These are phyloP conservation scores for Phytophthora kernoviae DNA, from an alignment of 352 stramenopile genomes.

Conservation along the genomic window DNA sequence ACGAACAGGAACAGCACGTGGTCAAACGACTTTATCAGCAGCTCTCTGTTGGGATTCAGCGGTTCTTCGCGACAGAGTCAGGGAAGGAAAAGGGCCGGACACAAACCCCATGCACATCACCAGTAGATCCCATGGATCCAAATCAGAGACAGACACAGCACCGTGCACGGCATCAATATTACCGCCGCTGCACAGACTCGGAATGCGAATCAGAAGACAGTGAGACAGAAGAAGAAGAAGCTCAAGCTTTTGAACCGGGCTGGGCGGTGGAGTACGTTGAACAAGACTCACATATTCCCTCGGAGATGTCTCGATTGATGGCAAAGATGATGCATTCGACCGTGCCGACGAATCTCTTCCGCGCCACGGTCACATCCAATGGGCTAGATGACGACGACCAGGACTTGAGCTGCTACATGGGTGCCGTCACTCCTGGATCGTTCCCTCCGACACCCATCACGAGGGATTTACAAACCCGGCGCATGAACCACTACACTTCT, in stretches of 20 bases:
- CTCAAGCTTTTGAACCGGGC: constrained; percentile 54
- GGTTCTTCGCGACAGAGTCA: constrained; percentile 42
- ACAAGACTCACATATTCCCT: constrained; percentile 62
- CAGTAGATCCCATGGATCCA: constrained; percentile 40
- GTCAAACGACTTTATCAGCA: constrained; percentile 57
- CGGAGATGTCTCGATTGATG: constrained; percentile 71
- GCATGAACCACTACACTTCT: constrained; percentile 77
- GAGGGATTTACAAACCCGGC: constrained; percentile 69
- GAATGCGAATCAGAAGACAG: constrained; percentile 18
- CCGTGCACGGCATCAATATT: constrained; percentile 14
- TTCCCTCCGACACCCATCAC: constrained; percentile 84
- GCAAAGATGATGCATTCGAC: constrained; percentile 82
- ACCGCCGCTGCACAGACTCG: constrained; percentile 10
- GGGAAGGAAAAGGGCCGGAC: constrained; percentile 35
- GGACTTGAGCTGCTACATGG: constrained; percentile 45
- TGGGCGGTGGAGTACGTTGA: constrained; percentile 87
- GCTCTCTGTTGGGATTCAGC: constrained; percentile 50
- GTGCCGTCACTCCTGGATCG: constrained; percentile 70
- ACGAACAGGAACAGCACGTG: constrained; percentile 40
- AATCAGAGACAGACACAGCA: constrained; percentile 29
- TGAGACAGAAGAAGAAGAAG: constrained; percentile 12
- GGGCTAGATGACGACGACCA: constrained; percentile 19
- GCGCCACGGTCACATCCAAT: constrained; percentile 58
- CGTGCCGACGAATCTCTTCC: constrained; percentile 79
- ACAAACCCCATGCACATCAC: constrained; percentile 77